Percentiles rank a stretch among this genome's conserved stretches.
Evolutionary conservation across 208 protist species (phyloP).

Genomic region (Vickermania spadyakhi): DNA sequence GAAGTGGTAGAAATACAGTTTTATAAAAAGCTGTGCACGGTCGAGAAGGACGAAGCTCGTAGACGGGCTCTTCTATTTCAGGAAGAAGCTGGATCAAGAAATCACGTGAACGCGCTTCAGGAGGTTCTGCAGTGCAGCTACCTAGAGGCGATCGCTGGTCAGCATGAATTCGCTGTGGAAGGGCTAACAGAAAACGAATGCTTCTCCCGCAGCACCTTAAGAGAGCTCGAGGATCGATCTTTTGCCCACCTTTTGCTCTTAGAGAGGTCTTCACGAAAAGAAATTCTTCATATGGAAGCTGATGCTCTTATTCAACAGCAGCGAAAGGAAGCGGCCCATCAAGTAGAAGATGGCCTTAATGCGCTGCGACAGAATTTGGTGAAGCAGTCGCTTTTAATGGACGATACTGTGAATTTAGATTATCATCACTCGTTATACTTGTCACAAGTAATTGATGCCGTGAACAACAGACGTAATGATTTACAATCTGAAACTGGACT

Average conservation of each 20-base stretch:
- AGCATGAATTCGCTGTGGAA: not conserved
- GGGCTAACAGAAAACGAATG: not conserved
- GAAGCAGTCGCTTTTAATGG: not conserved
- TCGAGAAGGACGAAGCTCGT: not conserved
- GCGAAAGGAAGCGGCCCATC: not conserved
- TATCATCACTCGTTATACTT: not conserved
- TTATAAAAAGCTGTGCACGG: not conserved
- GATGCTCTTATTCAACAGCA: not conserved
- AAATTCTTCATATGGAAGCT: not conserved
- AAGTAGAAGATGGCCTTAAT: not conserved
- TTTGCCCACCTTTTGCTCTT: not conserved
- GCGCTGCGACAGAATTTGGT: not conserved
- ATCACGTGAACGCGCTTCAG: not conserved
- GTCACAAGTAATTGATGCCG: slow-evolving; percentile 16
- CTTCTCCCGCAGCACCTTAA: not conserved
- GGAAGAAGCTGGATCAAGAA: not conserved
- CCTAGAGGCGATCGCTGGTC: not conserved
- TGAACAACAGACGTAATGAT: slow-evolving; percentile 14
- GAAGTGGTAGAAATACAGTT: not conserved
- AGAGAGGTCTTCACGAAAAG: not conserved
- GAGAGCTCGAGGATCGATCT: not conserved
- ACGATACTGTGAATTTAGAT: not conserved
- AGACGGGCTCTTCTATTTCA: not conserved
- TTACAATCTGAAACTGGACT: slow-evolving; percentile 16
- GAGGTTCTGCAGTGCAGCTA: not conserved